These are phyloP conservation scores for Epichloe glyceriae DNA, from an alignment of 2,329 filamentous ascomycete species.

Conservation along the genomic window DNA sequence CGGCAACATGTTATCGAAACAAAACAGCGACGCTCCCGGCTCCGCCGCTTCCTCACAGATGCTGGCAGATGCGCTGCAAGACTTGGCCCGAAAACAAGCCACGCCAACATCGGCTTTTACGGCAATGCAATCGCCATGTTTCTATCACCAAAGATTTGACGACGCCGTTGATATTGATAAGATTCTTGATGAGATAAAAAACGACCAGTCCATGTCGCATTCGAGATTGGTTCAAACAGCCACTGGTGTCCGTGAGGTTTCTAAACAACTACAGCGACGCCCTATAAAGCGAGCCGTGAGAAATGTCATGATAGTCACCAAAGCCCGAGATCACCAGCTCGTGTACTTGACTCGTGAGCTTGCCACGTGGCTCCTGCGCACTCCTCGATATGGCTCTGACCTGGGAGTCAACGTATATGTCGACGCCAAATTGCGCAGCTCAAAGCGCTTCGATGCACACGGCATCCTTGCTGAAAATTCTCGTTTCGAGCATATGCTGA, in stretches of 20 bases:
- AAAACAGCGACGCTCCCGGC: constrained; percentile 23
- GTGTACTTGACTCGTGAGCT: constrained; percentile 82
- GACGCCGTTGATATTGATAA: constrained; percentile 91
- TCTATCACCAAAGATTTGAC: constrained; percentile 95
- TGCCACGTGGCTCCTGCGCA: constrained; percentile 74
- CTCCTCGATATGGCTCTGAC: constrained; percentile 77
- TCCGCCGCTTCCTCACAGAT: constrained; percentile 43
- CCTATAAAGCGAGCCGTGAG: constrained; percentile 85
- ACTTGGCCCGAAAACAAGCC: constrained; percentile 32
- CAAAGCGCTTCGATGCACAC: constrained; percentile 72
- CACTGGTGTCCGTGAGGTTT: constrained; percentile 87
- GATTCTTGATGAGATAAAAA: constrained; percentile 86
- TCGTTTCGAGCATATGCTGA: constrained; percentile 70
- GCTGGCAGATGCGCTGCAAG: constrained; percentile 48
- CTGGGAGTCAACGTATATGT: constrained; percentile 95
- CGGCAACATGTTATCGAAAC: constrained; percentile 42
- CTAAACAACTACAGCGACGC: constrained; percentile 82
- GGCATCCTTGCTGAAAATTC: constrained; percentile 61
- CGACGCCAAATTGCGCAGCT: constrained; percentile 83
- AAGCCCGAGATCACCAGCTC: constrained; percentile 87
- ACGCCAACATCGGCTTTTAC: constrained; percentile 36
- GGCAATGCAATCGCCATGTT: constrained; percentile 77
- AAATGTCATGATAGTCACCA: constrained; percentile 97
- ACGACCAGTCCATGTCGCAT: constrained; percentile 82
- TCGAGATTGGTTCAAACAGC: constrained; percentile 91